Evolutionary conservation across 192 early-diverging fungal genomes (phyloP).

Genomic region (Podila minutissima): DNA sequence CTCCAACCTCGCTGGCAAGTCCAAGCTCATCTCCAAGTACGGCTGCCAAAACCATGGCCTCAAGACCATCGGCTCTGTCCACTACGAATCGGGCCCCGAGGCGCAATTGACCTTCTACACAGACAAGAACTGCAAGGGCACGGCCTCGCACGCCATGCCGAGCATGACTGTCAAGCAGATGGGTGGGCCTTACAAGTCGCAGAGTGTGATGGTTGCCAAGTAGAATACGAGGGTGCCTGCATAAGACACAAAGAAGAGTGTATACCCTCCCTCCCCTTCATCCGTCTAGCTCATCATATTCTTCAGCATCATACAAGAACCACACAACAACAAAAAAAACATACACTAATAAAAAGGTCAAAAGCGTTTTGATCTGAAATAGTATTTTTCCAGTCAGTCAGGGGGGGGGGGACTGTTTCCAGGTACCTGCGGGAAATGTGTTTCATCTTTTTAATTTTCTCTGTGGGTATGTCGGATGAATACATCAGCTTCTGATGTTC

Average conservation of each 20-base stretch:
- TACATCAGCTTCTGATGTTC: too few relatives aligned
- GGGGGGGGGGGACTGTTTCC: too few relatives aligned
- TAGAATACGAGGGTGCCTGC: background rate
- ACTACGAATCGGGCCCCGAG: conserved; percentile 8
- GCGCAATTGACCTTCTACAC: conserved; percentile 11
- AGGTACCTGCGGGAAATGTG: too few relatives aligned
- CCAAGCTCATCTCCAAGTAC: background rate
- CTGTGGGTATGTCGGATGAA: too few relatives aligned
- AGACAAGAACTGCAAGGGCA: conserved; percentile 39
- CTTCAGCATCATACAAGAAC: too few relatives aligned
- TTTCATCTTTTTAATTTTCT: too few relatives aligned
- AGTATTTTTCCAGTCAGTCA: too few relatives aligned
- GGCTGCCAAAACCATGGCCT: conserved; percentile 32
- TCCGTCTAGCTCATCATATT: too few relatives aligned
- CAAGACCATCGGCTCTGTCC: conserved; percentile 12
- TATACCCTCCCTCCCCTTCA: too few relatives aligned
- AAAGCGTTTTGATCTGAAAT: too few relatives aligned
- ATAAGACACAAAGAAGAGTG: background rate
- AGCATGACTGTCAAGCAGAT: conserved; percentile 21
- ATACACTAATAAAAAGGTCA: too few relatives aligned
- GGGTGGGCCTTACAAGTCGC: conserved; percentile 34
- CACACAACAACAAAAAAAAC: too few relatives aligned
- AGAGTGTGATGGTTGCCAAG: conserved; percentile 27
- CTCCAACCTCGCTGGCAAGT: conserved; percentile 3
- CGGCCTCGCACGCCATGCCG: conserved; percentile 18